Evolutionary conservation across 2,329 filamentous ascomycete genomes (phyloP).

Genomic region (Thermothelomyces thermophilus): DNA sequence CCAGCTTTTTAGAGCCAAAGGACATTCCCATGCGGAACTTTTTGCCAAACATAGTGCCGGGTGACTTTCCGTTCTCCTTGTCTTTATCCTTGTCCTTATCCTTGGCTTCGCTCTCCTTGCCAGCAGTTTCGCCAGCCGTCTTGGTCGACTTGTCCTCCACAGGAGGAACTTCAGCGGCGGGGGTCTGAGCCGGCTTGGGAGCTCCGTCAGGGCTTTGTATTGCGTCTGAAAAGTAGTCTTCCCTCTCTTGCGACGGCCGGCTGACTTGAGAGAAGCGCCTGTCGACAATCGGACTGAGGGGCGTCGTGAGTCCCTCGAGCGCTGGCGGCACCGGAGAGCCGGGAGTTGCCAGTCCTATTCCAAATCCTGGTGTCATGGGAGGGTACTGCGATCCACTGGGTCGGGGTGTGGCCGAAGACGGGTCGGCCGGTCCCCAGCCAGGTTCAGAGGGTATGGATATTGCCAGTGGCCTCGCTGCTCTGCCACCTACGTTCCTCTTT

Average conservation of each 20-base stretch:
- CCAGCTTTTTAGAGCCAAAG: slow-evolving; percentile 79
- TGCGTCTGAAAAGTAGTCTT: slow-evolving; percentile 72
- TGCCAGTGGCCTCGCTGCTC: slow-evolving; percentile 53
- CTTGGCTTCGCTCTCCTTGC: slow-evolving; percentile 35
- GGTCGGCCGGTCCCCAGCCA: slow-evolving; percentile 37
- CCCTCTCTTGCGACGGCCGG: slow-evolving; percentile 55
- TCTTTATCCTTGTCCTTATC: slow-evolving; percentile 43
- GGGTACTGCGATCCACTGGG: slow-evolving; percentile 57
- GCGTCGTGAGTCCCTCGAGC: slow-evolving; percentile 40
- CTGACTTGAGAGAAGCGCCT: slow-evolving; percentile 50
- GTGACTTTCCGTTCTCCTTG: slow-evolving; percentile 48
- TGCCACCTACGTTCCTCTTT: slow-evolving; percentile 49
- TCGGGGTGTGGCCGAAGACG: slow-evolving; percentile 52
- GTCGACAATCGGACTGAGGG: slow-evolving; percentile 46
- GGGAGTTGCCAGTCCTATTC: slow-evolving; percentile 72
- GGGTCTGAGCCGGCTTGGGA: slow-evolving; percentile 42
- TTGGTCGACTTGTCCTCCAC: slow-evolving; percentile 30
- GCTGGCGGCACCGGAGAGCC: slow-evolving; percentile 41
- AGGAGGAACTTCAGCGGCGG: slow-evolving; percentile 30
- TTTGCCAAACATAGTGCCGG: slow-evolving; percentile 64
- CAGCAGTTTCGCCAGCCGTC: slow-evolving; percentile 41
- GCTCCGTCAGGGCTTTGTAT: slow-evolving; percentile 44
- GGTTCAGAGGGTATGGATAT: slow-evolving; percentile 42
- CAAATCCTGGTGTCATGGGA: slow-evolving; percentile 66
- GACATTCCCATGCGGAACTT: slow-evolving; percentile 73